Conservation (phyloP, 1,284 basidiomycete species). For the Irpex lacteus region DNA sequence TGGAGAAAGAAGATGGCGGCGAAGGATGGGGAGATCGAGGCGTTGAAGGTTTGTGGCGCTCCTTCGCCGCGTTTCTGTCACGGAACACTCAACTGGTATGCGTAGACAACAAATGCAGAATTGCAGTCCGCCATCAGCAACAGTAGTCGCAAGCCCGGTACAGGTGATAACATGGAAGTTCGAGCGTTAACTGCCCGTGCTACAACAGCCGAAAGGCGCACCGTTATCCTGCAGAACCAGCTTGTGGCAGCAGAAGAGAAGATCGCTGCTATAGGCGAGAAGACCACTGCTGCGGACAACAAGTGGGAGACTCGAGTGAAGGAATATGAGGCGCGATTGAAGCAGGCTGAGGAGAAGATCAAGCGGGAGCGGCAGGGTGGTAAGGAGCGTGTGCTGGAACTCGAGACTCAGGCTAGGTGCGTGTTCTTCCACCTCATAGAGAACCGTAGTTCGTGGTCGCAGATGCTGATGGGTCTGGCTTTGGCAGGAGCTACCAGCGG, state of each 20-base stretch:
- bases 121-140: slow-evolving; percentile 71
- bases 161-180: slow-evolving; percentile 69
- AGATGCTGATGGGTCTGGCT: slow-evolving; percentile 9
- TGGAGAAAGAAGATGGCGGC: slow-evolving; percentile 83
- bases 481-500: slow-evolving; percentile 57
- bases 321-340: slow-evolving; percentile 85
- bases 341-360: slow-evolving; percentile 88
- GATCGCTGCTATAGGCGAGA: slow-evolving; percentile 69
- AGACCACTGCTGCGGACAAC: slow-evolving; percentile 64
- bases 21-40: slow-evolving; percentile 90
- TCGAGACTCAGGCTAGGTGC: slow-evolving; percentile 70
- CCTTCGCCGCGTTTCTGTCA: not conserved
- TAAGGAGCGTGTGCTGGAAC: slow-evolving; percentile 77
- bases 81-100: not conserved
- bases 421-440: slow-evolving; percentile 23
- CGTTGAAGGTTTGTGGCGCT: slow-evolving; percentile 57
- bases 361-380: slow-evolving; percentile 94
- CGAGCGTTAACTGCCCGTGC: slow-evolving; percentile 71
- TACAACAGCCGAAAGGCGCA: slow-evolving; percentile 78
- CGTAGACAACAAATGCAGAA: slow-evolving; percentile 72
- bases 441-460: too few relatives aligned
- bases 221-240: slow-evolving; percentile 81
- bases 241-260: slow-evolving; percentile 81
- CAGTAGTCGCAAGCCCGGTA: slow-evolving; percentile 61
- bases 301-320: slow-evolving; percentile 94